These are phyloP conservation scores for Avena eriantha DNA, from an alignment of 176 grass and related monocot genomes.

Conservation along the genomic window DNA sequence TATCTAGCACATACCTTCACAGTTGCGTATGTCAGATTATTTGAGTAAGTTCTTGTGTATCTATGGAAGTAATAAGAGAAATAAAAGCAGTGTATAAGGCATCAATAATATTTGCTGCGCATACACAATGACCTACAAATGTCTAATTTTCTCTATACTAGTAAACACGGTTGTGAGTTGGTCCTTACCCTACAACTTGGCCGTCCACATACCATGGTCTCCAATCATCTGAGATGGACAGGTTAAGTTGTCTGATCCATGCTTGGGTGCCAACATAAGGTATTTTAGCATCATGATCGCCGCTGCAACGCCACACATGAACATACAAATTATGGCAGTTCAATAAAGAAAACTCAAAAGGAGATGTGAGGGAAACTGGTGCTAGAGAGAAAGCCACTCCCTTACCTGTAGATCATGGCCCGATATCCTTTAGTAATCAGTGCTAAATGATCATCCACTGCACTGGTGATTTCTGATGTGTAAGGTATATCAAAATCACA, in stretches of 20 bases:
- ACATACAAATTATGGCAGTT: neutral
- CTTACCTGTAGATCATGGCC: constrained; percentile 60
- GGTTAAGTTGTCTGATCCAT: constrained; percentile 68
- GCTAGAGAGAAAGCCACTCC: neutral
- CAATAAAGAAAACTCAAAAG: neutral
- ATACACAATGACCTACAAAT: neutral
- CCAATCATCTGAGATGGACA: constrained; percentile 55
- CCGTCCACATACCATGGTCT: constrained; percentile 57
- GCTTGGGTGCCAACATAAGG: constrained; percentile 46
- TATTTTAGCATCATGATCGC: constrained; percentile 57
- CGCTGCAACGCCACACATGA: neutral
- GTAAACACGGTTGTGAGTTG: neutral
- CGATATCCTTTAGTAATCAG: constrained; percentile 49
- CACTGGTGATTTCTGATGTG: constrained; percentile 22
- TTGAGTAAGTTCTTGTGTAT: constrained; percentile 64
- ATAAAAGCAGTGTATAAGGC: neutral
- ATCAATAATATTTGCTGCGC: neutral
- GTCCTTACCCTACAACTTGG: constrained; percentile 71
- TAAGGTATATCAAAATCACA: constrained; percentile 30
- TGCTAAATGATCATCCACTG: constrained; percentile 46
- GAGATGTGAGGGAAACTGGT: neutral
- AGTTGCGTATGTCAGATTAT: constrained; percentile 70
- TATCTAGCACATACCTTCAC: constrained; percentile 60
- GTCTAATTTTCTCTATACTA: neutral
- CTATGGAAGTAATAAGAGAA: constrained; percentile 29